Conservation (phyloP, 1,139 yeast species). For the Blastobotrys illinoisensis region DNA sequence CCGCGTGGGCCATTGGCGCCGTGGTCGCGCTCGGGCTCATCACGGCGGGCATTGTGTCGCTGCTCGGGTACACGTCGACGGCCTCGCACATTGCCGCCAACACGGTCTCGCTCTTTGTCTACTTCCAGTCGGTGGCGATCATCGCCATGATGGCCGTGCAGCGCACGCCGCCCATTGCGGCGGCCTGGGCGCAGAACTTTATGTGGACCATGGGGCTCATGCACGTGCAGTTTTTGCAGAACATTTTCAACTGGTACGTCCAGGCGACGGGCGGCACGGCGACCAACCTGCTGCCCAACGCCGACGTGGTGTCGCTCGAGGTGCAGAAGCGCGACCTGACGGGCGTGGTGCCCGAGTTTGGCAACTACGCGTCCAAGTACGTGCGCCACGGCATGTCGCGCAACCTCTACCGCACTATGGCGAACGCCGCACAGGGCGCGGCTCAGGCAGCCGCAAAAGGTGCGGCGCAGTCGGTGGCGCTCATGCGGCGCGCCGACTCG, state of each 20-base stretch:
- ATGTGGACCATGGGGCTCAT: slow-evolving; percentile 95
- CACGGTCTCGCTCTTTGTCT: slow-evolving; percentile 84
- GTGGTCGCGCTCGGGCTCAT: slow-evolving; percentile 82
- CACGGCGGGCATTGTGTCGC: slow-evolving; percentile 81
- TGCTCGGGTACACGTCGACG: slow-evolving; percentile 84
- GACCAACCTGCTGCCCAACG: slow-evolving; percentile 60
- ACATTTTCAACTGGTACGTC: slow-evolving; percentile 87
- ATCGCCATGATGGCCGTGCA: slow-evolving; percentile 96
- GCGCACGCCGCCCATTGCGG: slow-evolving; percentile 91
- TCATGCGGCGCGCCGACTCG: slow-evolving; percentile 26
- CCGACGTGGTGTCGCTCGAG: slow-evolving; percentile 60
- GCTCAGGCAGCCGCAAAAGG: slow-evolving; percentile 12
- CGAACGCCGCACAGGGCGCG: slow-evolving; percentile 9
- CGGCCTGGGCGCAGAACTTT: slow-evolving; percentile 97
- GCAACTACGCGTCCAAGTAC: slow-evolving; percentile 22
- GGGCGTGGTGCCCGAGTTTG: slow-evolving; percentile 17
- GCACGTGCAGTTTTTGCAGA: slow-evolving; percentile 72
- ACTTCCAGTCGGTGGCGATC: slow-evolving; percentile 90
- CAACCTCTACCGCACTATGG: slow-evolving; percentile 18
- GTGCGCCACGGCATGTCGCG: slow-evolving; percentile 18
- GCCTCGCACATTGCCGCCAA: slow-evolving; percentile 97
- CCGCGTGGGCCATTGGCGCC: slow-evolving; percentile 96
- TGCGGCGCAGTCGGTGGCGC: slow-evolving; percentile 16
- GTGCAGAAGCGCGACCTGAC: slow-evolving; percentile 53
- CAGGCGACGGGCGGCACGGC: slow-evolving; percentile 94